phyloP scores from a whole-genome alignment of 257 asterid genomes.

The Lantana camara region DNA sequence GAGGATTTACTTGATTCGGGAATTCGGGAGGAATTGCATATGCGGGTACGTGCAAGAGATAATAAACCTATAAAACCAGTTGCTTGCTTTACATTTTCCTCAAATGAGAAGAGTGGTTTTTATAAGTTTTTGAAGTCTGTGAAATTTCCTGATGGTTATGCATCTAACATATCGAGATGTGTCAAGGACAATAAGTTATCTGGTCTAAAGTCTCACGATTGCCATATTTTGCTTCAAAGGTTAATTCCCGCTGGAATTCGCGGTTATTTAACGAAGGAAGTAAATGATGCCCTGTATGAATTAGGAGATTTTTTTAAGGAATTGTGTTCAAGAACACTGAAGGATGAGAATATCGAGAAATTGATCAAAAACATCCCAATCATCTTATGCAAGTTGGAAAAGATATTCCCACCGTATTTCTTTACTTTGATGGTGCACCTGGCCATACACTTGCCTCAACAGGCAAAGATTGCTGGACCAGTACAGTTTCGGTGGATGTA shows the following conservation, averaged over 20 bases:
- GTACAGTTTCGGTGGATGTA: slow-evolving; percentile 24
- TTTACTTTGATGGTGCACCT: slow-evolving; percentile 15
- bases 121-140: background rate
- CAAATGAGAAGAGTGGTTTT: background rate
- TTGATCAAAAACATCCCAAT: background rate
- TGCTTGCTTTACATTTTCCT: background rate
- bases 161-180: slow-evolving; percentile 16
- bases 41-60: background rate
- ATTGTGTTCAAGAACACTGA: slow-evolving; percentile 11
- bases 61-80: background rate
- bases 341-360: background rate
- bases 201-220: too few relatives aligned
- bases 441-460: background rate
- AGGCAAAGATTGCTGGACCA: slow-evolving; percentile 3
- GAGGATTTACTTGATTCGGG: background rate
- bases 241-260: too few relatives aligned
- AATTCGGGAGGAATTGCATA: background rate
- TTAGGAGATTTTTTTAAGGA: too few relatives aligned
- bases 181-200: too few relatives aligned
- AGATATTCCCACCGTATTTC: too few relatives aligned
- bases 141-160: slow-evolving; percentile 24
- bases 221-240: too few relatives aligned
- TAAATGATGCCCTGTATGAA: too few relatives aligned
- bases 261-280: too few relatives aligned
- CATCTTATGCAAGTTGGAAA: too few relatives aligned